These are phyloP conservation scores for Graphium sp. DNA, from an alignment of 2,329 filamentous ascomycete genomes.

Conservation along the genomic window DNA sequence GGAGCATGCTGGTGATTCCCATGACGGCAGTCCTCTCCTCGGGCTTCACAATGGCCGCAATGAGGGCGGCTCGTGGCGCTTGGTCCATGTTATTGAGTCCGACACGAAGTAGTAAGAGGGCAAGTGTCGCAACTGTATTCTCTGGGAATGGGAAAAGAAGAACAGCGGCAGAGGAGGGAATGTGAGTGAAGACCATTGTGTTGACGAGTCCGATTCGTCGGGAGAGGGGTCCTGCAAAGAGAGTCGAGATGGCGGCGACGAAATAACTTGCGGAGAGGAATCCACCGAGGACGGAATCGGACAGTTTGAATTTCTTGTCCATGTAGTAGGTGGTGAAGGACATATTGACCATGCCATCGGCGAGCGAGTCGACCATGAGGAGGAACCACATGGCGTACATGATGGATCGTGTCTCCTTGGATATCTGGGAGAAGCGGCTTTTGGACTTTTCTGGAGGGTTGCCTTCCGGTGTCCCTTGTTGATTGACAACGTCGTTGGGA, in stretches of 20 bases:
- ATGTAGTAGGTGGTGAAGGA: slow-evolving; percentile 42
- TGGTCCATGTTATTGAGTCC: slow-evolving; percentile 56
- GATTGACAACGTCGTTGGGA: slow-evolving; percentile 3
- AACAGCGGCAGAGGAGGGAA: slow-evolving; percentile 45
- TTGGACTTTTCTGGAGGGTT: slow-evolving; percentile 9
- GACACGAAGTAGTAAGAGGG: slow-evolving; percentile 39
- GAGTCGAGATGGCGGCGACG: slow-evolving; percentile 31
- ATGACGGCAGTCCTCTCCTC: slow-evolving; percentile 53
- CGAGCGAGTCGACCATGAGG: slow-evolving; percentile 44
- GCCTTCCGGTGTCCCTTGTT: neutral
- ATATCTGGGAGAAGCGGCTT: slow-evolving; percentile 35
- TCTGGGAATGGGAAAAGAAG: slow-evolving; percentile 39
- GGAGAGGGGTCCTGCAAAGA: slow-evolving; percentile 40
- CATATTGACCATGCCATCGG: slow-evolving; percentile 47
- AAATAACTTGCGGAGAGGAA: slow-evolving; percentile 37
- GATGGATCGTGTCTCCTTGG: slow-evolving; percentile 33
- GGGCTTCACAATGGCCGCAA: slow-evolving; percentile 47
- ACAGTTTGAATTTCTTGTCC: slow-evolving; percentile 33
- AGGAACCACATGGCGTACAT: slow-evolving; percentile 52
- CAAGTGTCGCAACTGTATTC: slow-evolving; percentile 30
- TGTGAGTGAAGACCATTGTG: slow-evolving; percentile 46
- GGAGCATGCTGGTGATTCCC: slow-evolving; percentile 46
- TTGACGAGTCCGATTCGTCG: slow-evolving; percentile 43
- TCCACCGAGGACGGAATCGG: slow-evolving; percentile 42
- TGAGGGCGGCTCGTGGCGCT: slow-evolving; percentile 47